Base-by-base conservation (phyloP, 345 rosid genomes). In the Litchi chinensis region DNA sequence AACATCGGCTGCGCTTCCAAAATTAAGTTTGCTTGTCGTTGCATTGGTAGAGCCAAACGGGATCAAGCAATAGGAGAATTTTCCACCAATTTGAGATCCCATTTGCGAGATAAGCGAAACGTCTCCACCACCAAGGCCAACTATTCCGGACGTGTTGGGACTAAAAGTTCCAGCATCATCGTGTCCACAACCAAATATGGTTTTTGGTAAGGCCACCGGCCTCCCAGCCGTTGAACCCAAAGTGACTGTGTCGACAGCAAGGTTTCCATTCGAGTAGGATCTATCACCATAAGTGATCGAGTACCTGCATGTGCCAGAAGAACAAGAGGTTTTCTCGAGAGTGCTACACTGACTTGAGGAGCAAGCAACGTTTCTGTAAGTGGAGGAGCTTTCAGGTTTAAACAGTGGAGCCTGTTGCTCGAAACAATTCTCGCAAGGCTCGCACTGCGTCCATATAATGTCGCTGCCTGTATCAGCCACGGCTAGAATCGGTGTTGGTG, bases 41-140 rank as follows among this genome's bases (percentile, higher is more conserved):
- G 75, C 67, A 0, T 79, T 24, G 3, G 68, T 32, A 37, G 90
- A 75, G 48, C 9, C 18, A 2, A 79, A 65, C 26, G 90, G 93
- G 0, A 90, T 85, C 82, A 91, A 75, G 81, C 95, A 92, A 41
- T 90, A 89, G 0, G 93, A 93, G 83, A 93, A 89, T 83, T 87
- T 86, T 6, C 87, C 87, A 0, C 74, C 85, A 48, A 88, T 83
- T 0, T 83, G 67, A 16, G 86, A 65, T 56, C 88, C 76, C 40
- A 92, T 54, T 80, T 91, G 95, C 7, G 91, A 68, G 54, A 88
- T 67, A 40, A 92, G 83, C 0, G 98, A 90, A 68, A 81, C 28
- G 0, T 54, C 12, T 0, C 98, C 94, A 0, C 89, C 89, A 7
- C 94, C 97, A 2, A 91, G 91, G 28, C 95, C 94, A 2, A 90